phyloP scores from a whole-genome alignment of 805 yeast genomes.

The Metschnikowia drakensbergensis region DNA sequence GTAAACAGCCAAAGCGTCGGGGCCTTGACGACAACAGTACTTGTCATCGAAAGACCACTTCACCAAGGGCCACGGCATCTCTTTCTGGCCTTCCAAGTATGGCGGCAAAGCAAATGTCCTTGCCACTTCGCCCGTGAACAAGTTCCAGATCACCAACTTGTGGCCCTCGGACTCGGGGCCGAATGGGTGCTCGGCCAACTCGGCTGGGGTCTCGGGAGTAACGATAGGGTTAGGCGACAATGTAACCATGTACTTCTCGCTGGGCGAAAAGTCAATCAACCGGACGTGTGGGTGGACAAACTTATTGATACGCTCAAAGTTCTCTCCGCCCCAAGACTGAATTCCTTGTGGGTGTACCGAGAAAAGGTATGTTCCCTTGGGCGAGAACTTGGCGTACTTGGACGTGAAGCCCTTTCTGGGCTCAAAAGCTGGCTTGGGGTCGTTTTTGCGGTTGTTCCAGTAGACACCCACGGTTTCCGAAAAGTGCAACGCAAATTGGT shows the following conservation, averaged over 20 bases:
- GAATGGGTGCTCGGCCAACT: conserved; percentile 71
- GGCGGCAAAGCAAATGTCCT: conserved; percentile 91
- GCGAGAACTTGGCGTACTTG: conserved; percentile 84
- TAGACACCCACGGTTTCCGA: conserved; percentile 77
- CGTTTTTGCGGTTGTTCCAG: conserved; percentile 76
- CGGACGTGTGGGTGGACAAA: conserved; percentile 87
- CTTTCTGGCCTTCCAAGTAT: conserved; percentile 58
- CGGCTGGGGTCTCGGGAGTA: conserved; percentile 59
- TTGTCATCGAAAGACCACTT: conserved; percentile 93
- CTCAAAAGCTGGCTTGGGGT: conserved; percentile 73
- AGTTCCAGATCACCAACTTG: conserved; percentile 90
- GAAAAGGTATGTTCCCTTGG: conserved; percentile 84
- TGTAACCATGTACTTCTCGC: conserved; percentile 85
- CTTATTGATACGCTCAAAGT: conserved; percentile 67
- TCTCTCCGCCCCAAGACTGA: conserved; percentile 92
- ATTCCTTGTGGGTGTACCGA: conserved; percentile 93
- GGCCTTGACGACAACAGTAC: conserved; percentile 93
- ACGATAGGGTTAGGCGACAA: conserved; percentile 81
- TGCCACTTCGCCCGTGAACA: conserved; percentile 73
- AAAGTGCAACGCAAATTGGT: conserved; percentile 78
- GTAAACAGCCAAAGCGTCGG: conserved; percentile 87
- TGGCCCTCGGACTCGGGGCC: conserved; percentile 88
- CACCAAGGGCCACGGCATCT: conserved; percentile 92
- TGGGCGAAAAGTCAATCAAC: conserved; percentile 87
- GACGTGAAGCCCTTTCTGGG: conserved; percentile 85